Percentiles rank a stretch among this genome's conserved stretches.
These are phyloP conservation scores for Amylocarpus encephaloides DNA, from an alignment of 2,329 filamentous ascomycete species.

Conservation along the genomic window DNA sequence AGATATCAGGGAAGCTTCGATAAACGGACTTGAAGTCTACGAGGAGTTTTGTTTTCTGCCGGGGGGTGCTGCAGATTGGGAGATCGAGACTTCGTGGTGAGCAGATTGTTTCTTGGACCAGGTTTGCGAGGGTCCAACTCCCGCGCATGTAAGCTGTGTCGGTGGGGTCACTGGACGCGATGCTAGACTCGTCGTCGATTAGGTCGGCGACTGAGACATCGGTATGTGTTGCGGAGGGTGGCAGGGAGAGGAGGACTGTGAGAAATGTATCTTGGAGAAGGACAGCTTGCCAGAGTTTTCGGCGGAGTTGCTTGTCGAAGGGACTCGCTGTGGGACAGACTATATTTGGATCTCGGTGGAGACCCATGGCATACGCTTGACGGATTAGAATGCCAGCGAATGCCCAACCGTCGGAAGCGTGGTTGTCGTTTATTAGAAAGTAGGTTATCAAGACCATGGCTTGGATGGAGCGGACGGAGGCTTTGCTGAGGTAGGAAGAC, in stretches of 20 bases:
- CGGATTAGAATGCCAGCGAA: constrained; percentile 72
- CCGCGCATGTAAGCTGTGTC: constrained; percentile 61
- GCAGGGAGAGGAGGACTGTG: constrained; percentile 69
- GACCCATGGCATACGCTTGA: constrained; percentile 74
- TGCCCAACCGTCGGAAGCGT: constrained; percentile 75
- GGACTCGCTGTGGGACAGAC: constrained; percentile 58
- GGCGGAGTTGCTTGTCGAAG: constrained; percentile 71
- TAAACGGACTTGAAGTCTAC: constrained; percentile 65
- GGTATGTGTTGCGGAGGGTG: constrained; percentile 71
- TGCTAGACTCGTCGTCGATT: constrained; percentile 52
- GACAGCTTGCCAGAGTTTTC: constrained; percentile 78
- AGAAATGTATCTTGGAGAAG: constrained; percentile 76
- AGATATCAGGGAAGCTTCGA: constrained; percentile 63
- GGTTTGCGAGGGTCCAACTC: constrained; percentile 72
- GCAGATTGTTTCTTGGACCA: constrained; percentile 72
- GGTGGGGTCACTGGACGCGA: constrained; percentile 54
- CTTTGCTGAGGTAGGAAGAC: constrained; percentile 69
- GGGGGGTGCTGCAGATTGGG: constrained; percentile 61
- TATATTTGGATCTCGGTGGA: constrained; percentile 74
- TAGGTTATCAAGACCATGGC: constrained; percentile 79
- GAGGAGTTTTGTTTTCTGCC: constrained; percentile 65
- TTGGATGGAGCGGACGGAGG: constrained; percentile 66
- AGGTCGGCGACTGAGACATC: constrained; percentile 73
- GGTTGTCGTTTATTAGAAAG: constrained; percentile 81
- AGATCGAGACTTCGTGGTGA: constrained; percentile 67